Evolutionary conservation across 495 filamentous ascomycete species (phyloP), one percentile per base, ranked within the genome.

Genomic region (Aspergillus cavernicola): DNA sequence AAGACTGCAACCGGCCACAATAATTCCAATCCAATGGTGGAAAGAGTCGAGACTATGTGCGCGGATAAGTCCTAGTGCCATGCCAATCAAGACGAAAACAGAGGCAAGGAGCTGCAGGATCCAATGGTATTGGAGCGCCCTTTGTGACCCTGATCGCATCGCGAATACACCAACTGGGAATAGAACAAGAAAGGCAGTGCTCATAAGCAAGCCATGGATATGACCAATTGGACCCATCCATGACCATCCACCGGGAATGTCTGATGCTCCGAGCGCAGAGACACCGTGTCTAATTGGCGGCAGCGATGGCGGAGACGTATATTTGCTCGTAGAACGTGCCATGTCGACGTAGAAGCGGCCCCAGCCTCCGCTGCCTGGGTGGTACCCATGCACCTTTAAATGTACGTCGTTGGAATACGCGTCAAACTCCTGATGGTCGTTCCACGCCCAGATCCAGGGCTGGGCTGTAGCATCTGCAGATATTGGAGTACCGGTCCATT

Each of bases 371-470:
- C 2, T 33, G 13, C 6, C 12, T 15, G 29, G 24, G 11, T 36
- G 31, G 31, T 47, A 20, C 15, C 13, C 18, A 23, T 47, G 44
- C 13, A 47, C 18, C 5, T 46, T 24, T 11, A 47, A 7, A 24
- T 36, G 44, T 13, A 36, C 44, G 18, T 48, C 43, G 12, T 26
- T 13, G 19, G 52, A 28, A 8, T 41, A 40, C 18, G 6, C 12
- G 9, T 39, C 24, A 18, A 55, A 42, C 18, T 55, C 7, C 26
- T 50, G 44, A 1, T 36, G 24, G 9, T 55, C 26, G 15, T 55
- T 55, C 52, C 52, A 55, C 38, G 45, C 52, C 52, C 52, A 55
- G 7, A 55, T 47, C 45, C 52, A 55, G 0, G 52, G 52, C 4
- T 49, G 52, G n/a, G 52, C 44, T 0, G 29, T 50, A 13, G 37